Conservation (phyloP, 1,284 basidiomycete genomes). For the Cryptococcus neoformans region DNA sequence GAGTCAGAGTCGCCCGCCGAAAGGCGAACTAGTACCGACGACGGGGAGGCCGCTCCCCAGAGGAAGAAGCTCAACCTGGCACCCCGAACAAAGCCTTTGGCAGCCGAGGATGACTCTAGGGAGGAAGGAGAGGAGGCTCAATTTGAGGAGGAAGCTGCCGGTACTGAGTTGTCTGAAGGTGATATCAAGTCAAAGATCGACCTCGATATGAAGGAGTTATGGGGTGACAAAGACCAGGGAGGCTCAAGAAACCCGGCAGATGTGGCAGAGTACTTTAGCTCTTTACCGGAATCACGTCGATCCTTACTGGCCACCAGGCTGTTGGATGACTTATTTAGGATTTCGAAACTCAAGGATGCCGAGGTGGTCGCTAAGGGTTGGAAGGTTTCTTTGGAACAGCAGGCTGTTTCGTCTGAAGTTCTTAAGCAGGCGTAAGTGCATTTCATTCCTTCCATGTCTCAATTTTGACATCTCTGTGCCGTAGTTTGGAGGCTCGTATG, state of each 20-base stretch:
- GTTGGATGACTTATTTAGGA: conserved; percentile 81
- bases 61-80: conserved; percentile 72
- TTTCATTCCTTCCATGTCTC: neutral
- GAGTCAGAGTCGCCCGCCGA: conserved; percentile 49
- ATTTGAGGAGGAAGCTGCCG: conserved; percentile 31
- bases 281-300: conserved; percentile 47
- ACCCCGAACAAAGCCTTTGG: conserved; percentile 59
- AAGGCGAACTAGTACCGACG: conserved; percentile 39
- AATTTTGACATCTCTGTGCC: neutral
- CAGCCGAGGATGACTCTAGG: conserved; percentile 39
- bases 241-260: conserved; percentile 47
- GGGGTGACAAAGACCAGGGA: conserved; percentile 48
- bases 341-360: conserved; percentile 79
- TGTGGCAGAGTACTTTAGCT: conserved; percentile 65
- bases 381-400: conserved; percentile 57
- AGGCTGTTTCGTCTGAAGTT: conserved; percentile 55
- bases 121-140: conserved; percentile 35
- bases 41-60: conserved; percentile 53
- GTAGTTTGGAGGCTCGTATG: conserved; percentile 62
- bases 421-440: conserved; percentile 57
- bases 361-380: conserved; percentile 61
- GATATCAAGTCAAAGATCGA: conserved; percentile 73
- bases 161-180: conserved; percentile 63
- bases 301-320: conserved; percentile 72
- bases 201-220: conserved; percentile 53